Evolutionary conservation across 2,329 filamentous ascomycete genomes (phyloP), one percentile per base, ranked within the genome.

Genomic region (Aspergillus ochraceus): DNA sequence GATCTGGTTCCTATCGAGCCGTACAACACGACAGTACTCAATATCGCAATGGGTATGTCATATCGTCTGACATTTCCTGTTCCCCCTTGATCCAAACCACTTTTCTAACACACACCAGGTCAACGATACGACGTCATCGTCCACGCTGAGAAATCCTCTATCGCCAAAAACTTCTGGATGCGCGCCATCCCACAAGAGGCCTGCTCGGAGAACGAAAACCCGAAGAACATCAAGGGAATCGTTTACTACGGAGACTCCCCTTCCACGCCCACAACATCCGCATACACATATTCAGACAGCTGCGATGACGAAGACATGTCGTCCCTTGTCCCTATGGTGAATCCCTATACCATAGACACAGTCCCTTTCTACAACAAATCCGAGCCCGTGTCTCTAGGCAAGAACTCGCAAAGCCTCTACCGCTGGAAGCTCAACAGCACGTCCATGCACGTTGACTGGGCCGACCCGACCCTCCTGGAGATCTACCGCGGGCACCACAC

Each of bases 1-100:
- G 87, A 88, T 60, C 73, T 88, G 4, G 83, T 88, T 0, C 84
- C 86, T 2, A 78, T 89, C 24, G 66, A 77, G 24, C 86, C 86
- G 0, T 88, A 83, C 60, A 72, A 73, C 0, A 81, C 84, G 0
- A 76, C 78, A 0, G 74, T 73, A 20, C 53, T 86, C 4, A 74
- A 75, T 26, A 67, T 84, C 50, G 76, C 72, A 6, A 80, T 82
- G 63, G 80, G 80, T 68, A 57, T 29, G 70, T 22, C 26, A 22
- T 20, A 19, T 12, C 20, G 45, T 12, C 20, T n/a, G 2, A 22
- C 22, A 24, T 49, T 10, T 17, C 1, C 8, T 10, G 1, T 4
- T 17, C 24, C 2, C n/a, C 42, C 6, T 1, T 11, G 2, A 24
- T 50, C 47, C 52, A 6, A 47, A 45, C 2, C n/a, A 10, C 8